Evolutionary conservation across 2,329 filamentous ascomycete genomes (phyloP).

Genomic region (Tolypocladium endophyticum): DNA sequence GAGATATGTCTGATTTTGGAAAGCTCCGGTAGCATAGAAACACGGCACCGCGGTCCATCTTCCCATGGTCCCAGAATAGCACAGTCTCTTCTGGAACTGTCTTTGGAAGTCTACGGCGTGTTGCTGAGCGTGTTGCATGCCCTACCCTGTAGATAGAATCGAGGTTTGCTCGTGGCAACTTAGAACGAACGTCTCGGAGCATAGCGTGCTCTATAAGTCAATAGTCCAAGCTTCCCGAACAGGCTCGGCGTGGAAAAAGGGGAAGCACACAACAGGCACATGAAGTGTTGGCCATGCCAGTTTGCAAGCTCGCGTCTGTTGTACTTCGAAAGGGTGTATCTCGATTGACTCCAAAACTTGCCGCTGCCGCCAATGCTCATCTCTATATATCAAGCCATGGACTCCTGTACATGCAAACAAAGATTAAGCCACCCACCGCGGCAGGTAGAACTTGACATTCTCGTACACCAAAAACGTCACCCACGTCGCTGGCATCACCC

Average conservation of each 20-base stretch:
- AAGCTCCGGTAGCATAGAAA: not conserved
- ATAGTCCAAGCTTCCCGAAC: not conserved
- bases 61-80: not conserved
- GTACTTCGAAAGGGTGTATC: not conserved
- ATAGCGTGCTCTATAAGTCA: not conserved
- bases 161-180: not conserved
- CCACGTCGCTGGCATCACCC: conserved; percentile 90
- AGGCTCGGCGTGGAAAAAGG: not conserved
- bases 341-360: not conserved
- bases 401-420: not conserved
- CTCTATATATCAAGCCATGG: not conserved
- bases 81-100: not conserved
- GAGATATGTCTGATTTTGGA: too few species aligned
- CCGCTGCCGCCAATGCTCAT: not conserved
- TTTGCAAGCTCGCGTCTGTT: not conserved
- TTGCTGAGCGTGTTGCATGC: not conserved
- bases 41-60: not conserved
- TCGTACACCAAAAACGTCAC: conserved; percentile 97
- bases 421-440: conserved; percentile 23
- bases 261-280: not conserved
- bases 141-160: not conserved
- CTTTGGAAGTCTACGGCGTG: not conserved
- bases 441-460: conserved; percentile 70
- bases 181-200: not conserved
- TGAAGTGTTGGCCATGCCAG: not conserved